Conservation (phyloP, 108 stramenopile species). For the Fistulifera solaris region DNA sequence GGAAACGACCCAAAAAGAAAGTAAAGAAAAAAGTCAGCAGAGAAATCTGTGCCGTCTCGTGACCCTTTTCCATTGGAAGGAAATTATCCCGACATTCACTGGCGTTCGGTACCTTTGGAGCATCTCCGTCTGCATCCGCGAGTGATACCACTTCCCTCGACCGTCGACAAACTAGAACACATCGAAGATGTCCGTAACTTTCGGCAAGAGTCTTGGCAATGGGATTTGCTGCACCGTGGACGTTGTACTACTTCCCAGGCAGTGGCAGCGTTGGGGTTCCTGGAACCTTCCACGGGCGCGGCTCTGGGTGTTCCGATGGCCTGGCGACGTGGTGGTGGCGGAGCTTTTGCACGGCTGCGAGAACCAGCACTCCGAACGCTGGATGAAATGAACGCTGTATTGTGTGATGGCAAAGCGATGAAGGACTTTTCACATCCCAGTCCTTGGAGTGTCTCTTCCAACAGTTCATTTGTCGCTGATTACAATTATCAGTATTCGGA, state of each 20-base stretch:
- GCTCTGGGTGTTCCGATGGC: conserved; percentile 51
- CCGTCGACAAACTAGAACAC: conserved; percentile 28
- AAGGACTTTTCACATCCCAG: neutral
- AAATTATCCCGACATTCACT: conserved; percentile 66
- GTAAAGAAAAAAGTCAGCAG: neutral
- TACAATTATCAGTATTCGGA: neutral
- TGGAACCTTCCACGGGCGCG: conserved; percentile 16
- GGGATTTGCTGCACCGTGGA: conserved; percentile 76
- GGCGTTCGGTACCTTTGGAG: conserved; percentile 66
- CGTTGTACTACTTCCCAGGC: conserved; percentile 79
- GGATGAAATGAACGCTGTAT: conserved; percentile 42
- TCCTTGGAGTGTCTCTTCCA: neutral
- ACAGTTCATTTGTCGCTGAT: neutral
- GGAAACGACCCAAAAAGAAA: neutral
- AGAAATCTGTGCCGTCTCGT: neutral
- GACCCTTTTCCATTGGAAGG: conserved; percentile 16
- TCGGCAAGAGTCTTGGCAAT: conserved; percentile 87
- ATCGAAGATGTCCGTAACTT: conserved; percentile 65
- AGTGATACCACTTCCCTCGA: conserved; percentile 53
- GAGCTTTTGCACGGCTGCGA: conserved; percentile 61
- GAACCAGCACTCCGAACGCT: conserved; percentile 31
- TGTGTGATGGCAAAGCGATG: conserved; percentile 5
- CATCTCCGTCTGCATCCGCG: conserved; percentile 70
- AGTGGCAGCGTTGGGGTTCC: conserved; percentile 66
- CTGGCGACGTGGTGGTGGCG: conserved; percentile 48